phyloP scores from a whole-genome alignment of 306 rosid genomes.

The Prunus mongolica region DNA sequence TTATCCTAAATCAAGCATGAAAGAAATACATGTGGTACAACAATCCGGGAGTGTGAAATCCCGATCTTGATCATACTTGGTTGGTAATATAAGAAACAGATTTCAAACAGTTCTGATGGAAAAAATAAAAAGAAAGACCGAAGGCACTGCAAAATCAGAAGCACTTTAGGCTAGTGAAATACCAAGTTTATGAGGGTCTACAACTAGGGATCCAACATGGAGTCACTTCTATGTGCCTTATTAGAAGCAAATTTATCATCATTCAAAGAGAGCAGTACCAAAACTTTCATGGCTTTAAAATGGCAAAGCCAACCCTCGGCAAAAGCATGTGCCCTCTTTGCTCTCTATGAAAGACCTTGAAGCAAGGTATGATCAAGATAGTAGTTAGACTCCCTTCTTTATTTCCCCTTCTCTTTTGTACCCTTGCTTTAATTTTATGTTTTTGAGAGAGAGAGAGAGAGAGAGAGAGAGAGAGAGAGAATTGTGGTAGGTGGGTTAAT shows the following conservation, averaged over 20 bases:
- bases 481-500: constrained; percentile 36
- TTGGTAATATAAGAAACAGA: neutral
- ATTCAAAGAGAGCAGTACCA: constrained; percentile 42
- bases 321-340: constrained; percentile 59
- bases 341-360: constrained; percentile 31
- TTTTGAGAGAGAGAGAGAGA: constrained; percentile 5
- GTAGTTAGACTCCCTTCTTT: constrained; percentile 58
- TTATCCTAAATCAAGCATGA: neutral
- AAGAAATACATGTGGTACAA: neutral
- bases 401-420: constrained; percentile 48
- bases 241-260: constrained; percentile 28
- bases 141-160: neutral
- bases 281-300: constrained; percentile 52
- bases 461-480: constrained; percentile 11
- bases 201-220: constrained; percentile 34
- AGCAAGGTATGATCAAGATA: constrained; percentile 51
- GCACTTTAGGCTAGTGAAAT: constrained; percentile 12
- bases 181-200: constrained; percentile 41
- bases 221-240: constrained; percentile 34
- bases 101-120: neutral
- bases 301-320: constrained; percentile 43
- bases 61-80: neutral
- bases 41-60: neutral
- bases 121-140: neutral
- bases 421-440: constrained; percentile 44